Evolutionary conservation across 2,329 filamentous ascomycete species (phyloP).

Genomic region (Ophiocordyceps camponoti-floridani): DNA sequence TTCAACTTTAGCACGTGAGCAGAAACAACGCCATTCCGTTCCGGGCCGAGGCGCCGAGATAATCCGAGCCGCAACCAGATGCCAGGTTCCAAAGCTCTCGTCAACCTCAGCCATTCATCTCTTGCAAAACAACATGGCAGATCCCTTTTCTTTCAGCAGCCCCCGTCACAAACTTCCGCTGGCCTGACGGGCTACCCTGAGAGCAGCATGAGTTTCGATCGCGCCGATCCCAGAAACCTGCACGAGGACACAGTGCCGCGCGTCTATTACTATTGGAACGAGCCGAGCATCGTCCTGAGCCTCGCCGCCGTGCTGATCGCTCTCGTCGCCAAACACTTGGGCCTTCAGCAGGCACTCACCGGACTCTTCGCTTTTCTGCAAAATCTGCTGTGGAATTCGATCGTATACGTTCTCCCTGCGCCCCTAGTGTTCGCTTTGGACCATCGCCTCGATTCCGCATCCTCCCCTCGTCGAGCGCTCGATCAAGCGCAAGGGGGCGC

Average conservation of each 20-base stretch:
- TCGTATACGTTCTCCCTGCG: conserved; percentile 39
- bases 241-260: conserved; percentile 16
- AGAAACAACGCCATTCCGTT: neutral
- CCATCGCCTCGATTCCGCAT: conserved; percentile 30
- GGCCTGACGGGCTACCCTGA: neutral
- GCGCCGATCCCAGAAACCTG: conserved; percentile 14
- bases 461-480: conserved; percentile 18
- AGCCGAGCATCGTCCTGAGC: conserved; percentile 17
- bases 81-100: neutral
- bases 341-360: conserved; percentile 13
- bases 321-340: conserved; percentile 16
- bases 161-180: neutral
- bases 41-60: neutral
- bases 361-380: conserved; percentile 9
- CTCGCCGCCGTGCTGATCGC: conserved; percentile 14
- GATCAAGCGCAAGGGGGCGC: conserved; percentile 19
- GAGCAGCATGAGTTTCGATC: conserved; percentile 16
- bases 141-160: neutral
- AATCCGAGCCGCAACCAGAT: neutral
- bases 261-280: conserved; percentile 11
- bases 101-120: neutral
- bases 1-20: neutral
- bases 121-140: neutral
- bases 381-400: conserved; percentile 39
- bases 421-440: conserved; percentile 39